Evolutionary conservation across 2,329 filamentous ascomycete species (phyloP).

Genomic region (Saccharata proteae): DNA sequence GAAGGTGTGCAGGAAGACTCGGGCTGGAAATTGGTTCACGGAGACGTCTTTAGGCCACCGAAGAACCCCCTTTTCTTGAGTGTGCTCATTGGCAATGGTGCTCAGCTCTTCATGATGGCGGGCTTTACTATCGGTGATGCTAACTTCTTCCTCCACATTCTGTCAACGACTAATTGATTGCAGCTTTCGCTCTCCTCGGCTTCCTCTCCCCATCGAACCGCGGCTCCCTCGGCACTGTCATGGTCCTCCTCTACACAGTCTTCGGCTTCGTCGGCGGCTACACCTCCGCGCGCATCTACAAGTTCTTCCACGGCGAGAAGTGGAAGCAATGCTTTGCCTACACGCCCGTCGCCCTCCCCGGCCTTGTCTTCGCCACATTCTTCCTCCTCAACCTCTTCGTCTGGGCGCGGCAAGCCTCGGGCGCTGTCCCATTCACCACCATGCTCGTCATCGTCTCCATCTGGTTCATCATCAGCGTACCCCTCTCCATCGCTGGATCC

Average conservation of each 20-base stretch:
- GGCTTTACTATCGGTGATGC: constrained; percentile 65
- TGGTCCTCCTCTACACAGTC: constrained; percentile 84
- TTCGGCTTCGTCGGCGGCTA: constrained; percentile 92
- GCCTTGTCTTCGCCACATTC: constrained; percentile 74
- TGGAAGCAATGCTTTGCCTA: constrained; percentile 91
- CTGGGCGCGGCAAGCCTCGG: constrained; percentile 84
- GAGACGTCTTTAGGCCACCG: constrained; percentile 89
- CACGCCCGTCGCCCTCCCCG: constrained; percentile 77
- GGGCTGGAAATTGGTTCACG: constrained; percentile 96
- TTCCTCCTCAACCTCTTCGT: constrained; percentile 95
- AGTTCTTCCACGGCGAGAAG: constrained; percentile 77
- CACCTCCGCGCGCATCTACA: constrained; percentile 81
- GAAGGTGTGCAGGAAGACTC: constrained; percentile 96
- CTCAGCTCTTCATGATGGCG: constrained; percentile 95
- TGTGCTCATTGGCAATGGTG: constrained; percentile 81
- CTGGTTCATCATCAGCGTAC: constrained; percentile 95
- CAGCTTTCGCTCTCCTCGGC: constrained; percentile 75
- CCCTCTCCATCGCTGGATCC: constrained; percentile 76
- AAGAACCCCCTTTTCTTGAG: constrained; percentile 73
- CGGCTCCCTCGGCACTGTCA: constrained; percentile 83
- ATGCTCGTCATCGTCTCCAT: constrained; percentile 90
- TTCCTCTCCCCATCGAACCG: constrained; percentile 94
- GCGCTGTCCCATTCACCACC: constrained; percentile 89
- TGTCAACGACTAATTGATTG: constrained; percentile 10
- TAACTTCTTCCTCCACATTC: neutral